Conservation (phyloP, 352 stramenopile genomes). For the Pythium dissotocum region DNA sequence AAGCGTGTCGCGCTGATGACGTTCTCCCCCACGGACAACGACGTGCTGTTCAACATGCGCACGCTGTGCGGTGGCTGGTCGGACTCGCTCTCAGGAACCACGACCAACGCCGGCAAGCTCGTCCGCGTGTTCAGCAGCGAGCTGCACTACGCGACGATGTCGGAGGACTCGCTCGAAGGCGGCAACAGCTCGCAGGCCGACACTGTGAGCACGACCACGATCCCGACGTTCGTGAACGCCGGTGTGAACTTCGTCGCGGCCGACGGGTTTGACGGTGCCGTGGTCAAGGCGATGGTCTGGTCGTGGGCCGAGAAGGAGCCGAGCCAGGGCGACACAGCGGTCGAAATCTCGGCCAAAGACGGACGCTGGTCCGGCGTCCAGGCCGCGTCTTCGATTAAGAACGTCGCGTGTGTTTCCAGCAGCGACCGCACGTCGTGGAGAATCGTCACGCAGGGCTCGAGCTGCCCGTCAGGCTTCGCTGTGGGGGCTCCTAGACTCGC, state of each 20-base stretch:
- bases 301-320: constrained; percentile 60
- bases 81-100: constrained; percentile 43
- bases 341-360: constrained; percentile 48
- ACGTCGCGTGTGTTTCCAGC: constrained; percentile 58
- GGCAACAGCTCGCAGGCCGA: constrained; percentile 24
- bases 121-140: constrained; percentile 51
- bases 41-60: constrained; percentile 54
- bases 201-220: constrained; percentile 36
- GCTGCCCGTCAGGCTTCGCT: constrained; percentile 41
- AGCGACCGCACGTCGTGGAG: constrained; percentile 47
- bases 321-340: constrained; percentile 32
- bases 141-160: constrained; percentile 56
- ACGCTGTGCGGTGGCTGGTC: constrained; percentile 47
- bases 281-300: constrained; percentile 62
- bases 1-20: constrained; percentile 60
- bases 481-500: constrained; percentile 38
- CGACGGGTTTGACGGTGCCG: constrained; percentile 50
- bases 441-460: constrained; percentile 46
- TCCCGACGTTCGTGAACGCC: constrained; percentile 47
- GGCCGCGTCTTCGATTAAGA: constrained; percentile 39
- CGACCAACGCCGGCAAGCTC: constrained; percentile 45
- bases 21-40: constrained; percentile 45
- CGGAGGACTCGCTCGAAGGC: constrained; percentile 34
- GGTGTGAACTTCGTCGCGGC: constrained; percentile 65
- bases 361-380: constrained; percentile 56